Conservation (phyloP, 2,329 filamentous ascomycete genomes). For the Ascochyta rabiei region DNA sequence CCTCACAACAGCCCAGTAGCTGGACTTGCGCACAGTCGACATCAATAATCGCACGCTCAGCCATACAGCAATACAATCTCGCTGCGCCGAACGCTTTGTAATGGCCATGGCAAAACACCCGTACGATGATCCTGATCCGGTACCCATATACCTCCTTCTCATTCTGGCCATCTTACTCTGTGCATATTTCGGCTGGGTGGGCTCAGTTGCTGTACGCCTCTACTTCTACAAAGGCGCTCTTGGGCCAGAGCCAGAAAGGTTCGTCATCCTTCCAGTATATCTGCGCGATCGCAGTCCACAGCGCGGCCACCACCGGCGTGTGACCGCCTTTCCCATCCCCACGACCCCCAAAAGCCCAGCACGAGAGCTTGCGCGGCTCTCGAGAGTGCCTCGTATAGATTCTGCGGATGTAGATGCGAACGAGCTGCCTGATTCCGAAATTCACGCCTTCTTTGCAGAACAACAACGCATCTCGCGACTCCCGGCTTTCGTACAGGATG, state of each 20-base stretch:
- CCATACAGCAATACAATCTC: neutral
- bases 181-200: constrained; percentile 29
- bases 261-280: constrained; percentile 26
- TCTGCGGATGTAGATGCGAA: constrained; percentile 13
- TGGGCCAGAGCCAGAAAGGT: constrained; percentile 23
- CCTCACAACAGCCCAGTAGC: neutral
- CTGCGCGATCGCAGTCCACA: constrained; percentile 6
- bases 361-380: neutral
- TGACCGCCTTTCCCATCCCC: neutral
- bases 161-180: constrained; percentile 23
- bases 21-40: too few species aligned
- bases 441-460: constrained; percentile 26
- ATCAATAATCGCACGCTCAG: too few species aligned
- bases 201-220: constrained; percentile 27
- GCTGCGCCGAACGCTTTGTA: neutral
- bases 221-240: constrained; percentile 36
- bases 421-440: constrained; percentile 7
- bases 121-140: neutral
- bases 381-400: constrained; percentile 8
- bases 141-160: constrained; percentile 24
- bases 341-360: neutral
- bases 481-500: constrained; percentile 37
- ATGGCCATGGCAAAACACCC: neutral
- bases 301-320: neutral
- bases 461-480: constrained; percentile 32